These are phyloP conservation scores for Rhodotorula sp. DNA, from an alignment of 1,284 basidiomycete genomes.

Conservation along the genomic window DNA sequence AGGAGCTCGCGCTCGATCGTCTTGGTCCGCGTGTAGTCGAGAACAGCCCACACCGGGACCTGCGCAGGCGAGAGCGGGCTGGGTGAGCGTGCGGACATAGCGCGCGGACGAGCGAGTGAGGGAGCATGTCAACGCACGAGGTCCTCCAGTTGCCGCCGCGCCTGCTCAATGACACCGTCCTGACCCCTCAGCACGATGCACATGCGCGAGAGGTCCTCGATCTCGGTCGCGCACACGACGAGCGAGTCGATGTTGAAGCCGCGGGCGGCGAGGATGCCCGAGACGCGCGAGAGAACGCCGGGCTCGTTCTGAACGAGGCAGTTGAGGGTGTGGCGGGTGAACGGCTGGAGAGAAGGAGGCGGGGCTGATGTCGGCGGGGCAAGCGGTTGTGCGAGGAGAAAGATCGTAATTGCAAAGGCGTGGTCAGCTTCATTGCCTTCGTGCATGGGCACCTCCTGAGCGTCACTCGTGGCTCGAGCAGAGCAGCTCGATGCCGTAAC, in stretches of 20 bases:
- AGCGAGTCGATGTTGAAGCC: slow-evolving; percentile 96
- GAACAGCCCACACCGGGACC: slow-evolving; percentile 96
- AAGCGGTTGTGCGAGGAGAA: too few relatives aligned
- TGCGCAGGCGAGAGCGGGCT: slow-evolving; percentile 48
- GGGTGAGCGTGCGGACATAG: background rate
- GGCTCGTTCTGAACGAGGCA: slow-evolving; percentile 99
- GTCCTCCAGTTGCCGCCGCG: slow-evolving; percentile 87
- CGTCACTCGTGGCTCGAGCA: too few relatives aligned
- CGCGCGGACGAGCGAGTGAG: too few relatives aligned
- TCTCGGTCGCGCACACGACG: slow-evolving; percentile 97
- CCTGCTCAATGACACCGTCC: slow-evolving; percentile 97
- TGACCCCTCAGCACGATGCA: slow-evolving; percentile 96
- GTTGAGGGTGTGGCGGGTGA: slow-evolving; percentile 83
- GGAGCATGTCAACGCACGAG: slow-evolving; percentile 58
- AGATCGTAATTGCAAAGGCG: background rate
- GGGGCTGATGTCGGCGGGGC: slow-evolving; percentile 34
- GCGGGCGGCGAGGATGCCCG: slow-evolving; percentile 92
- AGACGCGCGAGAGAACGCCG: slow-evolving; percentile 95
- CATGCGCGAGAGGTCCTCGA: slow-evolving; percentile 96
- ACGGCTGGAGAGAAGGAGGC: slow-evolving; percentile 42
- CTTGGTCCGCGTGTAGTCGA: slow-evolving; percentile 86
- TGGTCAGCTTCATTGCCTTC: background rate
- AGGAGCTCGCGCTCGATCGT: slow-evolving; percentile 85
- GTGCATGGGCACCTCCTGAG: slow-evolving; percentile 47
- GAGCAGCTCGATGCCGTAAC: too few relatives aligned